Evolutionary conservation across 1,284 basidiomycete genomes (phyloP), one percentile per base, ranked within the genome.

Genomic region (Trichosporon faecale): DNA sequence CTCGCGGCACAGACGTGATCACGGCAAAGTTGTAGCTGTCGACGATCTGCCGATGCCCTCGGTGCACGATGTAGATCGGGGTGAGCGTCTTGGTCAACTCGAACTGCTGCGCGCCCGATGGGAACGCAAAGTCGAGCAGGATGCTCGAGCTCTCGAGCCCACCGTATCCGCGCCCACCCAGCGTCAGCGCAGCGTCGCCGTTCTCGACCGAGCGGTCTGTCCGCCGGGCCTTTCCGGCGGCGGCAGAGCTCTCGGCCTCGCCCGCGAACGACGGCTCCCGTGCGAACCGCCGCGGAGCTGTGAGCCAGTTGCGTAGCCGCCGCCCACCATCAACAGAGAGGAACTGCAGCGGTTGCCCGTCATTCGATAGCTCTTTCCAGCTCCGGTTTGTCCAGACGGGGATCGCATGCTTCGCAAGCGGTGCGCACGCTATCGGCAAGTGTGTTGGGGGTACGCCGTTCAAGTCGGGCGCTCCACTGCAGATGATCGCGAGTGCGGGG

Each of bases 401-500:
- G 5, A 72, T 69, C 37, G 60, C 63, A 69, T 40, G 61, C 40
- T 18, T 63, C 31, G 63, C 44, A n/a, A 31, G 31, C 3, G 16
- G 61, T 23, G 29, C 57, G 7, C 49, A 35, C 7, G 55, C 18
- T 27, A 21, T 29, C 29, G 60, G 57, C 8, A 27, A 18, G 16
- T 64, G 29, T 29, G 16, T 31, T 3, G 76, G 76, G 2, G 77
- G 76, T 2, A 79, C 73, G 16, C 77, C 79, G 1, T 69, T 70
- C 29, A 29, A 16, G 14, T 61, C 57, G 4, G 57, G 57, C 57
- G 57, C 16, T 18, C 27, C 27, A 12, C 27, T 31, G 57, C 57
- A 61, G 23, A 77, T 60, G 14, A 82, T 72, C 2, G 78, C 78
- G 46, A 82, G 79, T 0, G 80, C 76, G 2, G 80, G 80, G 65